phyloP scores from a whole-genome alignment of 2,329 filamentous ascomycete species.

The Xylariaceae sp. region DNA sequence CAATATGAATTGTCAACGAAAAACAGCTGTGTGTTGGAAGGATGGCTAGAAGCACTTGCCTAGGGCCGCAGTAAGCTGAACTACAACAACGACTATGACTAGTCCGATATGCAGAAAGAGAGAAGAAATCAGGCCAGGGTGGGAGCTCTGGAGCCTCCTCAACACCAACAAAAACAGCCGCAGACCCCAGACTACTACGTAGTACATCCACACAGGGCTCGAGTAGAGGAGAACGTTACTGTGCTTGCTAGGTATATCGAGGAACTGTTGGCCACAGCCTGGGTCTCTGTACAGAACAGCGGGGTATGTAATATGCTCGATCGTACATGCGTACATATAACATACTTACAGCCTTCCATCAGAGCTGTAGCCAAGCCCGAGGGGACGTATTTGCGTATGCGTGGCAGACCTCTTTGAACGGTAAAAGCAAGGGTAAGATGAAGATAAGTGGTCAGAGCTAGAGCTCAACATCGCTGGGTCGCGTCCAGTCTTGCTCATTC shows the following conservation, averaged over 20 bases:
- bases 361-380: slow-evolving; percentile 17
- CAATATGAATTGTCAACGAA: slow-evolving; percentile 5
- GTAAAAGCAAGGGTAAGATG: slow-evolving; percentile 12
- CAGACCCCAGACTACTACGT: neutral
- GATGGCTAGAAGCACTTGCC: slow-evolving; percentile 9
- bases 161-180: slow-evolving; percentile 15
- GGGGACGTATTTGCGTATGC: slow-evolving; percentile 15
- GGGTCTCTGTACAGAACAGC: slow-evolving; percentile 21
- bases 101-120: neutral
- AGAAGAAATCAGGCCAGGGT: neutral
- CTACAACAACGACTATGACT: slow-evolving; percentile 6
- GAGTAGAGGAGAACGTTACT: slow-evolving; percentile 2
- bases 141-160: slow-evolving; percentile 24
- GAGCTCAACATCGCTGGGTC: slow-evolving; percentile 1
- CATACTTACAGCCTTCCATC: slow-evolving; percentile 8
- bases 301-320: slow-evolving; percentile 24
- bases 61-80: slow-evolving; percentile 19
- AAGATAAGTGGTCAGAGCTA: slow-evolving; percentile 13
- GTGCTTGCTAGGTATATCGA: neutral
- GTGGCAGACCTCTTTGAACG: slow-evolving; percentile 10
- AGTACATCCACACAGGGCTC: slow-evolving; percentile 6
- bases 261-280: slow-evolving; percentile 3
- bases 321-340: slow-evolving; percentile 20
- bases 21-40: neutral
- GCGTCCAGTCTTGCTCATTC: slow-evolving; percentile 13